Percentiles rank a stretch among this genome's conserved stretches.
Conservation (phyloP, 1,139 yeast genomes). For the Meyerozyma smithsonii region DNA sequence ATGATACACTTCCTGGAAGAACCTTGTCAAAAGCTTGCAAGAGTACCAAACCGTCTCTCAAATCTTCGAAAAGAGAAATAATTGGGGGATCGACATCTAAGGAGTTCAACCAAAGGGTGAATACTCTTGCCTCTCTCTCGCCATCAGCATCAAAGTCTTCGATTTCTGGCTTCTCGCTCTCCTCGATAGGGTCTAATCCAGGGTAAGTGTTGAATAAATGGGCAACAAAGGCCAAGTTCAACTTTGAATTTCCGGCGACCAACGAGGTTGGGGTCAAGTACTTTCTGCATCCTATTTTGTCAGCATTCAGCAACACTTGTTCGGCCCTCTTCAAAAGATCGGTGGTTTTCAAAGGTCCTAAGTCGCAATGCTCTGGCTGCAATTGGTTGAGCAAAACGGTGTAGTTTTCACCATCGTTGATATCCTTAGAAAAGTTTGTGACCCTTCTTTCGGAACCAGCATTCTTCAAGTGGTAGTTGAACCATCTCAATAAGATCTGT, state of each 20-base stretch:
- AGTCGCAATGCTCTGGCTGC: slow-evolving; percentile 79
- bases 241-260: slow-evolving; percentile 94
- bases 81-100: slow-evolving; percentile 95
- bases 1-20: slow-evolving; percentile 84
- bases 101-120: slow-evolving; percentile 94
- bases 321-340: slow-evolving; percentile 83
- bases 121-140: slow-evolving; percentile 98
- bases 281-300: slow-evolving; percentile 86
- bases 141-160: slow-evolving; percentile 99
- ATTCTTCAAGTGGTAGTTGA: slow-evolving; percentile 89
- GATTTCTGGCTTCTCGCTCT: slow-evolving; percentile 80
- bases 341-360: slow-evolving; percentile 68
- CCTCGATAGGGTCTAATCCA: slow-evolving; percentile 93
- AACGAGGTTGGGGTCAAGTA: slow-evolving; percentile 89
- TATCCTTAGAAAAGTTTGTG: slow-evolving; percentile 78
- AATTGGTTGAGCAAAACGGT: slow-evolving; percentile 85
- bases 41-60: slow-evolving; percentile 86
- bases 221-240: slow-evolving; percentile 95
- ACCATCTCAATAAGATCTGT: slow-evolving; percentile 95
- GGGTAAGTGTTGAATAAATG: slow-evolving; percentile 95
- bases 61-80: slow-evolving; percentile 85
- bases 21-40: slow-evolving; percentile 95
- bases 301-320: slow-evolving; percentile 79
- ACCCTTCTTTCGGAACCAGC: slow-evolving; percentile 92
- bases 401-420: slow-evolving; percentile 92